Base-by-base conservation (phyloP, 106 monocot species). In the Phalaenopsis aphrodite region DNA sequence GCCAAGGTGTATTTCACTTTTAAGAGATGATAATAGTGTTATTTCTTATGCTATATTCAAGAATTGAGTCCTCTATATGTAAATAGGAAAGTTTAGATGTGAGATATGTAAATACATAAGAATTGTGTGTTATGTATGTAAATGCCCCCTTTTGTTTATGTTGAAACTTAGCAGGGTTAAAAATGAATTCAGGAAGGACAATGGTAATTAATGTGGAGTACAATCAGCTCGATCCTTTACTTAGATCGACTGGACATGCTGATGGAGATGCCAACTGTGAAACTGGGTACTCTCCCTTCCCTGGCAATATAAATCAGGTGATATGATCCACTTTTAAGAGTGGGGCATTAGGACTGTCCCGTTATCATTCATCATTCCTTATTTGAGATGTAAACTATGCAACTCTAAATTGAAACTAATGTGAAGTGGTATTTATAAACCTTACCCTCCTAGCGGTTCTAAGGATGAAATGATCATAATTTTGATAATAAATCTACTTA, bases 121-220 rank as follows among this genome's bases (percentile, higher is more conserved):
- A 30, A 30, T 30, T 30, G 30, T 30, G 30, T 30, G 30, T 30
- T 30, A 30, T 30, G 30, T 30, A 30, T 30, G 30, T 30, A 30
- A 30, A 30, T 30, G 30, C 30, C 30, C 30, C 30, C 30, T 30
- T 30, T 30, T 69, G 10, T 39, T 69, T 69, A 69, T 69, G 4
- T 69, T 79, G 57, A 79, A 46, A 79, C 30, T 76, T 37, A 79
- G 23, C 10, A 16, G 24, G 46, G 72, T 17, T 24, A 21, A 18
- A 82, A 77, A 73, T 82, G 37, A 67, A 42, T 80, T 84, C 78
- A 97, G 97, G 97, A 45, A 84, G 94, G 83, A 85, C 88, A 41
- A 90, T 97, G 90, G 90, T 97, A 41, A 94, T 97, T 56, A 94
- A 97, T 85, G 97, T 97, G 79, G 97, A 97, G 88, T 97, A 97